Conservation (phyloP, 2,329 filamentous ascomycete genomes). For the Monilinia vaccinii-corymbosi region DNA sequence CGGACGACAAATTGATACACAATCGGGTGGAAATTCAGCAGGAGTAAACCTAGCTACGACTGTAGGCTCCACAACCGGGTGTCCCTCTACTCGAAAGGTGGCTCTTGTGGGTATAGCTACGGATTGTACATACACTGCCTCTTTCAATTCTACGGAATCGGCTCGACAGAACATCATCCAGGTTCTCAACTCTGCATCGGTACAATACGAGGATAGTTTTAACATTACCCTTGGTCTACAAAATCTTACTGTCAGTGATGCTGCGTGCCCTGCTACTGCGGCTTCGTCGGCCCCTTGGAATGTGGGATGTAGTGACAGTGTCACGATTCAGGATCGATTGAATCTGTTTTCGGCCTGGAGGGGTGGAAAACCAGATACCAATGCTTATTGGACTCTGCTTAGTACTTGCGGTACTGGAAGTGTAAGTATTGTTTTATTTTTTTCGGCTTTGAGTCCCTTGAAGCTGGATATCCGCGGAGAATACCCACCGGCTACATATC, state of each 20-base stretch:
- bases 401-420: constrained; percentile 65
- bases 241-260: constrained; percentile 71
- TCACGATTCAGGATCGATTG: constrained; percentile 66
- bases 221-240: constrained; percentile 88
- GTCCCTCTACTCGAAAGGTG: constrained; percentile 81
- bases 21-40: constrained; percentile 64
- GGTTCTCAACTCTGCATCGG: constrained; percentile 78
- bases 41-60: constrained; percentile 68
- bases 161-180: constrained; percentile 68
- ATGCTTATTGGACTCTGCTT: constrained; percentile 86
- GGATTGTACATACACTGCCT: constrained; percentile 77
- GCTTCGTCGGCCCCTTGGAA: constrained; percentile 74
- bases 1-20: constrained; percentile 63
- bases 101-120: constrained; percentile 87
- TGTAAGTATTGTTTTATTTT: background rate
- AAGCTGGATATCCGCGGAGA: background rate
- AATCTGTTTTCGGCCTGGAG: constrained; percentile 88
- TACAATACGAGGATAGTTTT: constrained; percentile 82
- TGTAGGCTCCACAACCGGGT: constrained; percentile 78
- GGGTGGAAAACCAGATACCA: constrained; percentile 64
- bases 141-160: constrained; percentile 57
- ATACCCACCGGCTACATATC: background rate
- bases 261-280: constrained; percentile 62
- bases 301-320: constrained; percentile 53
- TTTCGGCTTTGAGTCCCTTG: background rate